Percentiles rank a stretch among this genome's conserved stretches.
phyloP scores from a whole-genome alignment of 148 eudicot species.

The Nyssa sinensis region DNA sequence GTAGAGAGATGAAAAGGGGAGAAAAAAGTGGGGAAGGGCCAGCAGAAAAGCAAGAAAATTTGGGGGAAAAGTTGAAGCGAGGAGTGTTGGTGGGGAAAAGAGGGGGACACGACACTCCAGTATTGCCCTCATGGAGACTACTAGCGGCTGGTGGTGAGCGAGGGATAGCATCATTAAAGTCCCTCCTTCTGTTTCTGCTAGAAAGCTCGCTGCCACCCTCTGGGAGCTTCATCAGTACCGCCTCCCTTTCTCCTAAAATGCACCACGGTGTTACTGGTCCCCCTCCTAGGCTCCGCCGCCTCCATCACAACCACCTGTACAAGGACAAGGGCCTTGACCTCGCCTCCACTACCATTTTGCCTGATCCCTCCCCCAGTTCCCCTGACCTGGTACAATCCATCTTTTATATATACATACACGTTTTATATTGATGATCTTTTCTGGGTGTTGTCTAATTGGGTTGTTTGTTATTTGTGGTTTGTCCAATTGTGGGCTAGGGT shows the following conservation, averaged over 20 bases:
- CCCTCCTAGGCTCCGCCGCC: slow-evolving; percentile 37
- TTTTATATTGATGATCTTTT: background rate
- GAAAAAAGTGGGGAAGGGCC: slow-evolving; percentile 34
- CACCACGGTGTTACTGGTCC: slow-evolving; percentile 30
- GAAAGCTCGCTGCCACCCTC: slow-evolving; percentile 45
- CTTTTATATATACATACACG: background rate
- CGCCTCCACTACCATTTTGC: background rate
- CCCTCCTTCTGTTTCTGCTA: slow-evolving; percentile 29
- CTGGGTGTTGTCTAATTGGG: slow-evolving; percentile 6
- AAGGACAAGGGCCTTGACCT: slow-evolving; percentile 20
- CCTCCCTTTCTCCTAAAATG: slow-evolving; percentile 34
- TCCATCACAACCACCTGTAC: slow-evolving; percentile 22
- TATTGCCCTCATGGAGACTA: no score
- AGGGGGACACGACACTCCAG: slow-evolving; percentile 46
- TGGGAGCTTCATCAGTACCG: slow-evolving; percentile 49
- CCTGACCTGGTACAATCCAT: slow-evolving; percentile 39
- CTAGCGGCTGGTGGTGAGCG: slow-evolving; percentile 10
- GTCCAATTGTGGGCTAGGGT: background rate
- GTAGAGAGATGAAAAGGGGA: slow-evolving; percentile 29
- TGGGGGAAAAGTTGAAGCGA: slow-evolving; percentile 52
- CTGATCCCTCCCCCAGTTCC: slow-evolving; percentile 40
- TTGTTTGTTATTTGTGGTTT: slow-evolving; percentile 6
- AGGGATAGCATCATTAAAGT: slow-evolving; percentile 8
- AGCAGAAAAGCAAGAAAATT: slow-evolving; percentile 43
- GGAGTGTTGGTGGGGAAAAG: slow-evolving; percentile 32